Conservation (phyloP, 1,284 basidiomycete species). For the Trichosporon sp. region DNA sequence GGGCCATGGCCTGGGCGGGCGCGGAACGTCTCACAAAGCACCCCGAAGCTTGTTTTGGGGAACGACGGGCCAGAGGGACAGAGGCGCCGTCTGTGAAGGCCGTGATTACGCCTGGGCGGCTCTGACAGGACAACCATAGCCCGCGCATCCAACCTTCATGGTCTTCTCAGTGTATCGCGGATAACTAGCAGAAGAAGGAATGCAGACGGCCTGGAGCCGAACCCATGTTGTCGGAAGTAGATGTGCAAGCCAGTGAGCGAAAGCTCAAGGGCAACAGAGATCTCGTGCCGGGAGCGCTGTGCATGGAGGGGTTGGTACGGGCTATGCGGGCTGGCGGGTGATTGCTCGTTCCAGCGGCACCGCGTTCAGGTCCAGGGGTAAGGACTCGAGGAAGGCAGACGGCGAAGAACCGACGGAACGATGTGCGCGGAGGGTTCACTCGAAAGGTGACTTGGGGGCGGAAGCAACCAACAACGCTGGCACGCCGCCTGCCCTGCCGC, state of each 20-base stretch:
- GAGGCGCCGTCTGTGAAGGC: background rate
- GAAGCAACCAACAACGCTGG: background rate
- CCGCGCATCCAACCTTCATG: too few relatives aligned
- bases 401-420: conserved; percentile 8
- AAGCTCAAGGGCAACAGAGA: background rate
- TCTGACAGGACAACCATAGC: too few relatives aligned
- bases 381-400: too few relatives aligned
- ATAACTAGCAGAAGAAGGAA: too few relatives aligned
- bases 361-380: conserved; percentile 4
- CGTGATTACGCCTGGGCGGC: background rate
- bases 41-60: conserved; percentile 12
- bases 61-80: background rate
- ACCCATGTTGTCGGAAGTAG: too few relatives aligned
- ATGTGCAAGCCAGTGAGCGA: too few relatives aligned
- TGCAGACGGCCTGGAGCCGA: too few relatives aligned
- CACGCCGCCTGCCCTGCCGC: too few relatives aligned
- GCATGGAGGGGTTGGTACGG: background rate
- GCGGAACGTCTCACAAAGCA: conserved; percentile 6
- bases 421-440: conserved; percentile 2
- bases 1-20: background rate
- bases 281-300: background rate
- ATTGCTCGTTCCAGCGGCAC: background rate
- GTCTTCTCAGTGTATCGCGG: too few relatives aligned
- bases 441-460: background rate
- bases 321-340: background rate